Conservation (phyloP, 1,139 yeast species). For the Kurtzmaniella quercitrusa region DNA sequence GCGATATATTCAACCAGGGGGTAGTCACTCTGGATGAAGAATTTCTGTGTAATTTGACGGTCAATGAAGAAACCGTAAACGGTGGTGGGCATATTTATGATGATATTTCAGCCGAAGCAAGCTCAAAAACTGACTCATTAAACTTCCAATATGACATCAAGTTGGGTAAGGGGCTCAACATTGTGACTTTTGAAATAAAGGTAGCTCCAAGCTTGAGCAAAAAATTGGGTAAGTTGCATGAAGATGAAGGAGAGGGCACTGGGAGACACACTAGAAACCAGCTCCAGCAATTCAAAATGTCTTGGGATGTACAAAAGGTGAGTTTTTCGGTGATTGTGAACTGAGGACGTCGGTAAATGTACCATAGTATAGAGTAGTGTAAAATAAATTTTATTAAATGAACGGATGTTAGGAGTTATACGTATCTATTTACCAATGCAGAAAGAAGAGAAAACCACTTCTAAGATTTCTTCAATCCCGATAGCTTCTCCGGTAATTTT, state of each 20-base stretch:
- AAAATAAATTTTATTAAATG: background rate
- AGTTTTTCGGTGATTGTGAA: conserved; percentile 19
- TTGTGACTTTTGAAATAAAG: conserved; percentile 43
- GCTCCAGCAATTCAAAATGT: conserved; percentile 42
- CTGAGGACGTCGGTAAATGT: conserved; percentile 4
- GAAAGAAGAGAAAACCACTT: conserved; percentile 85
- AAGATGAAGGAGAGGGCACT: conserved; percentile 13
- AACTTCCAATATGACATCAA: conserved; percentile 46
- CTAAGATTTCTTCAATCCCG: conserved; percentile 87
- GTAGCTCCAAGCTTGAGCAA: conserved; percentile 38
- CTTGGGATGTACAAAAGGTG: conserved; percentile 46
- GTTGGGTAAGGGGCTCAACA: conserved; percentile 45
- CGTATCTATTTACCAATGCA: conserved; percentile 77
- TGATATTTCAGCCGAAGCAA: conserved; percentile 4
- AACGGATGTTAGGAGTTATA: too few relatives aligned
- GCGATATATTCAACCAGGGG: conserved; percentile 30
- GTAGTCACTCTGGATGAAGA: conserved; percentile 32
- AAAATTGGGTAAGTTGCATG: conserved; percentile 22
- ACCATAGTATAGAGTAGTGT: background rate
- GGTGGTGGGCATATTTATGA: conserved; percentile 35
- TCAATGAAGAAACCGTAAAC: conserved; percentile 48
- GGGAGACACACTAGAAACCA: conserved; percentile 49
- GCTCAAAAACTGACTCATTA: conserved; percentile 14
- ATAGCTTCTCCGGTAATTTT: conserved; percentile 86
- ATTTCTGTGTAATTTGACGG: conserved; percentile 39